Evolutionary conservation across 2,329 filamentous ascomycete species (phyloP), one percentile per base, ranked within the genome.

Genomic region (Curvularia lunata): DNA sequence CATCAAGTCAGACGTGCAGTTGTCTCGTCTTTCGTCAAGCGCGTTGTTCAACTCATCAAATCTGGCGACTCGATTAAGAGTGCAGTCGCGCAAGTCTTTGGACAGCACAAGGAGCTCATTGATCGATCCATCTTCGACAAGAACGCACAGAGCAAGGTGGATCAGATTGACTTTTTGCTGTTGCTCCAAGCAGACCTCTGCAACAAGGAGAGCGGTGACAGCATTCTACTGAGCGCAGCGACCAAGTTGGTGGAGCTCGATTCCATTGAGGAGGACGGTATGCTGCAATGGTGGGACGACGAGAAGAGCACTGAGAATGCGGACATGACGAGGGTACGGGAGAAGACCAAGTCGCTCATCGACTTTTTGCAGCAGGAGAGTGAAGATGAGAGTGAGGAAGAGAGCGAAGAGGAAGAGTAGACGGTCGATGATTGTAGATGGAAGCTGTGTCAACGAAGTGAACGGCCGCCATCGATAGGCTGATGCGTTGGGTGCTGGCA

Each of bases 281-380:
- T 97, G 65, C 80, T 94, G 68, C 84, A 85, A 47, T 99, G 95
- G 95, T 98, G 93, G 93, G 85, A 82, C 19, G 89, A 96, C 74
- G 83, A 84, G 77, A 83, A 88, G 69, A 88, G 89, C 5, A 84
- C 79, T 23, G 87, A 87, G 54, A 87, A 82, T 13, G 89, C 90
- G 54, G 85, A 85, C 52, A 86, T 97, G 88, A 78, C 78, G 58
- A 84, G 80, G 48, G 86, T 97, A 16, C 88, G 88, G 74, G 85
- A 85, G 59, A 90, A 90, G 79, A 92, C 91, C 56, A 83, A 86
- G 69, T 86, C 88, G 51, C 86, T 98, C 75, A 88, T 98, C 43
- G 91, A 96, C 70, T 78, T 77, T 47, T 91, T 93, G 87, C 89
- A 89, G 70, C 88, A 92, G 72, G 91, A 90, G 1, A 87, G 89